These are phyloP conservation scores for Phytopythium aichiense DNA, from an alignment of 352 stramenopile genomes.

Conservation along the genomic window DNA sequence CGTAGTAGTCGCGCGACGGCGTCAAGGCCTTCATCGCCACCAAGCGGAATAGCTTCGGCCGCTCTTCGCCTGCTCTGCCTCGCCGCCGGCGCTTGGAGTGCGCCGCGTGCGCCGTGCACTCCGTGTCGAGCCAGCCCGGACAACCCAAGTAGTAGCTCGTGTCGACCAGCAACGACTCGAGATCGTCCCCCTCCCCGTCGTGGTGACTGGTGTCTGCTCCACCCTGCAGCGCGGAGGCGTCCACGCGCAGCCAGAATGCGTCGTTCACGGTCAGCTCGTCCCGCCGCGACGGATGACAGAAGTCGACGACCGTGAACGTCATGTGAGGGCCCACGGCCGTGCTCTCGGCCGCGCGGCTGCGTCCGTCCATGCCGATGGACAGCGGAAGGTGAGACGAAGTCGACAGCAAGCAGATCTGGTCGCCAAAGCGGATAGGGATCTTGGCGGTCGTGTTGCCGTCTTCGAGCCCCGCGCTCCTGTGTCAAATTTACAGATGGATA, in stretches of 20 bases:
- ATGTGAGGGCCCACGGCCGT: conserved; percentile 39
- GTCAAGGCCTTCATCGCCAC: conserved; percentile 54
- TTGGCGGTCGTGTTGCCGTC: conserved; percentile 45
- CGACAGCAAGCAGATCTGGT: conserved; percentile 59
- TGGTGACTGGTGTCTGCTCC: background rate
- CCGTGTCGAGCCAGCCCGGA: conserved; percentile 36
- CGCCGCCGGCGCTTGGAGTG: background rate
- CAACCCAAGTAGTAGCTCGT: conserved; percentile 57
- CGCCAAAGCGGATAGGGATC: conserved; percentile 51
- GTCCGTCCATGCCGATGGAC: conserved; percentile 38
- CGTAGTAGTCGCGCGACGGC: conserved; percentile 44
- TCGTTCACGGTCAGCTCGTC: conserved; percentile 37
- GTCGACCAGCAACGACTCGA: conserved; percentile 42
- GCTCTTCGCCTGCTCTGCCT: conserved; percentile 1
- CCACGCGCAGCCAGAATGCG: conserved; percentile 52
- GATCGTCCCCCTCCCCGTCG: conserved; percentile 15
- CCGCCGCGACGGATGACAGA: conserved; percentile 39
- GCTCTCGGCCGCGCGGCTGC: conserved; percentile 15
- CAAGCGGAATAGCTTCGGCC: conserved; percentile 33
- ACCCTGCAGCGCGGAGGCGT: conserved; percentile 14
- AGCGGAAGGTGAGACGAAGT: conserved; percentile 38
- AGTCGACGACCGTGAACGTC: conserved; percentile 65
- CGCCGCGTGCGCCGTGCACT: background rate
- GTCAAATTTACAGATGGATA: background rate
- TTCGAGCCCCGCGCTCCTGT: conserved; percentile 25